Conservation (phyloP, 805 yeast species). For the Candida broadrunensis region DNA sequence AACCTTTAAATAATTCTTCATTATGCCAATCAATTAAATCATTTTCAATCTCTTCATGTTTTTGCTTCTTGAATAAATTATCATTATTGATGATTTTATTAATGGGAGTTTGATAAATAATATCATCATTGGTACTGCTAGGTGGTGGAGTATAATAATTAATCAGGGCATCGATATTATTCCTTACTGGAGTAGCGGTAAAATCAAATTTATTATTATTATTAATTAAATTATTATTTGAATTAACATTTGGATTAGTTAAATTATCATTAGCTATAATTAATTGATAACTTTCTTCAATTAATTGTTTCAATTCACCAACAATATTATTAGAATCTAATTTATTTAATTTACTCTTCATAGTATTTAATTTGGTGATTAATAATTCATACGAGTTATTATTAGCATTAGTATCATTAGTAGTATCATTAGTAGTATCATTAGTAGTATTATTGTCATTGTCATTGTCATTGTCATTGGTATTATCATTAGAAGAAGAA, state of each 20-base stretch:
- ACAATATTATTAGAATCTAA: neutral
- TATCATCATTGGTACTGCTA: neutral
- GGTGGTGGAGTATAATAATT: neutral
- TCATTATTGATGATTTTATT: neutral
- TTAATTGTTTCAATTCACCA: constrained; percentile 1
- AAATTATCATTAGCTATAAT: neutral
- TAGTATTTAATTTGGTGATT: neutral
- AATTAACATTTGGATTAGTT: too few species aligned
- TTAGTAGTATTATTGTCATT: neutral
- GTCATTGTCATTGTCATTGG: neutral
- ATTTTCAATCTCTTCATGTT: neutral
- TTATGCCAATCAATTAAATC: neutral
- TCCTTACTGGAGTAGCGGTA: neutral
- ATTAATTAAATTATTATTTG: neutral
- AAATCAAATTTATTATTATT: neutral
- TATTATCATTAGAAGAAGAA: neutral
- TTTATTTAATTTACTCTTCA: neutral
- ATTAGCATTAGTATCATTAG: neutral
- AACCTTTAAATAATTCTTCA: neutral
- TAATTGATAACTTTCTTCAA: constrained; percentile 1
- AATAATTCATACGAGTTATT: neutral
- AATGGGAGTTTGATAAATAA: neutral
- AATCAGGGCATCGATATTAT: neutral
- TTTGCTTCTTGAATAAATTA: neutral
- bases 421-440: neutral